These are phyloP conservation scores for Metschnikowia dekortorum DNA, from an alignment of 805 yeast species.

Conservation along the genomic window DNA sequence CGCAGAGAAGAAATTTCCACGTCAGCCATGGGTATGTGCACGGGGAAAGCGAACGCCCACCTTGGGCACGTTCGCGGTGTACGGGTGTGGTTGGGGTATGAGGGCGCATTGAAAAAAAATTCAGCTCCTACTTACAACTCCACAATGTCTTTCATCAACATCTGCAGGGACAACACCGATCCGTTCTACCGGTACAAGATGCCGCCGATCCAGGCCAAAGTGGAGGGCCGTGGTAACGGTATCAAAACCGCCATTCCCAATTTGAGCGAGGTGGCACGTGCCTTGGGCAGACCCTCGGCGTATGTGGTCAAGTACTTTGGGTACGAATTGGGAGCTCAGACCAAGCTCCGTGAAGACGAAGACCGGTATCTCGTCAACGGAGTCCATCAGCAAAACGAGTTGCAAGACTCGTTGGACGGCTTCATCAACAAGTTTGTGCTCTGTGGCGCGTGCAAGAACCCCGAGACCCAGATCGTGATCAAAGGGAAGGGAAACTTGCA, in stretches of 20 bases:
- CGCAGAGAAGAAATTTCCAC: too few relatives aligned
- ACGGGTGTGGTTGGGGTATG: constrained; percentile 9
- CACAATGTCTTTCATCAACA: constrained; percentile 82
- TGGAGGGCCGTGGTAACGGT: constrained; percentile 99
- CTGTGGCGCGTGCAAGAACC: constrained; percentile 93
- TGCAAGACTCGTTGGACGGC: constrained; percentile 92
- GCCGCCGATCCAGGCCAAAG: constrained; percentile 97
- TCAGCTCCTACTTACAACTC: background rate
- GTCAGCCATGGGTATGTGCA: too few relatives aligned
- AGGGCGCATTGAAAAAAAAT: background rate
- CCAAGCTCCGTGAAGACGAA: constrained; percentile 68
- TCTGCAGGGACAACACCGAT: constrained; percentile 94
- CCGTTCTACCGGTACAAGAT: constrained; percentile 99
- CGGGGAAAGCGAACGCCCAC: background rate
- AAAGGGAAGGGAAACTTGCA: constrained; percentile 70
- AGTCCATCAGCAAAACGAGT: constrained; percentile 81
- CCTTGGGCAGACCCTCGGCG: constrained; percentile 87
- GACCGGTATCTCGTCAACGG: constrained; percentile 95
- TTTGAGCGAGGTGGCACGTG: constrained; percentile 88
- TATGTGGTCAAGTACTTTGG: constrained; percentile 94
- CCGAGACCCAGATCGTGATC: constrained; percentile 89
- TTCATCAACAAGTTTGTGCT: constrained; percentile 89
- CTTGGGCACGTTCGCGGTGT: constrained; percentile 5
- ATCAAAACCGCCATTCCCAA: constrained; percentile 92
- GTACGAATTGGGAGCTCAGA: constrained; percentile 95